phyloP scores from a whole-genome alignment of 805 yeast genomes.

The Huiozyma sinensis region DNA sequence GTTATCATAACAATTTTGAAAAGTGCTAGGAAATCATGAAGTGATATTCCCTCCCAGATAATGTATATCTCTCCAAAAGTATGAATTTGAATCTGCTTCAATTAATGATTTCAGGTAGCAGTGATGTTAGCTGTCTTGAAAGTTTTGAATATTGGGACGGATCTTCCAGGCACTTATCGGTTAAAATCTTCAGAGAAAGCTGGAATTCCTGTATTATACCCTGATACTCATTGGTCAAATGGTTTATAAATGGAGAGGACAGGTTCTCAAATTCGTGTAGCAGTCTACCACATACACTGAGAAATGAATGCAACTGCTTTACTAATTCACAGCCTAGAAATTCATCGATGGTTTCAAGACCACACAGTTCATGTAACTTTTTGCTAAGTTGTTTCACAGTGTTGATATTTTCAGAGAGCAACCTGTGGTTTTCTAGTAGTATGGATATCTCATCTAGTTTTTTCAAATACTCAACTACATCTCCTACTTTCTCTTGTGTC shows the following conservation, averaged over 20 bases:
- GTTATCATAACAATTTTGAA: neutral
- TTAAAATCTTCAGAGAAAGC: slow-evolving; percentile 20
- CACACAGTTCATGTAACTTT: slow-evolving; percentile 20
- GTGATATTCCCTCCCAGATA: neutral
- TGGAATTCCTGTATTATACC: slow-evolving; percentile 23
- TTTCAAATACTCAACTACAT: slow-evolving; percentile 19
- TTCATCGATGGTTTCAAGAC: slow-evolving; percentile 15
- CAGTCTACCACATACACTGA: slow-evolving; percentile 6
- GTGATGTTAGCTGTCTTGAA: slow-evolving; percentile 7
- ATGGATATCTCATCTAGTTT: slow-evolving; percentile 16
- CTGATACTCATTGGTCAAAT: slow-evolving; percentile 23
- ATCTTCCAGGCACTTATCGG: slow-evolving; percentile 17
- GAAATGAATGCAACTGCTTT: slow-evolving; percentile 7
- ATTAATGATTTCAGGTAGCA: neutral
- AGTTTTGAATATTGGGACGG: slow-evolving; percentile 7
- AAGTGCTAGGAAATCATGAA: neutral
- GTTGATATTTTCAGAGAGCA: slow-evolving; percentile 9
- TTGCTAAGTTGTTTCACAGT: slow-evolving; percentile 16
- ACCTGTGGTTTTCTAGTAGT: slow-evolving; percentile 11
- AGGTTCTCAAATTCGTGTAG: slow-evolving; percentile 8
- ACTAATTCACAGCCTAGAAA: slow-evolving; percentile 10
- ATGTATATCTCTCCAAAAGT: neutral
- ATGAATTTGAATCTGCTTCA: neutral
- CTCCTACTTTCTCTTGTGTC: slow-evolving; percentile 17
- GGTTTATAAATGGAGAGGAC: slow-evolving; percentile 21